Base-by-base conservation (phyloP, 352 stramenopile species). In the Blastocystis sp. region DNA sequence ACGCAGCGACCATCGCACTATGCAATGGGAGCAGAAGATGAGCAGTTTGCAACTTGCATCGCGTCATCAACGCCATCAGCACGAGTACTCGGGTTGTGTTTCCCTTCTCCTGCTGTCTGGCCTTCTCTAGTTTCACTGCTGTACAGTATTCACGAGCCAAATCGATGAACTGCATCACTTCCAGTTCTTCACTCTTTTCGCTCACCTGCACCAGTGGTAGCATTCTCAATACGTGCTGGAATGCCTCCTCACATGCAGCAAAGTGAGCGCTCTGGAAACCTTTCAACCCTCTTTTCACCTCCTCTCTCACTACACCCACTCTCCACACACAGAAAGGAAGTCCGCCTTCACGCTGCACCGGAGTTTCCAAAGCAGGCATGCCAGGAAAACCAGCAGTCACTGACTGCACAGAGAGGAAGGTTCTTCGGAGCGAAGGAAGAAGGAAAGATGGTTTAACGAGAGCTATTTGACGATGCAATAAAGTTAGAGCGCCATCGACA, bases 181-280 rank as follows among this genome's bases (percentile, higher is more conserved):
- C 75, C 2, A 94, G 94, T 3, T 94, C 95, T 90, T 98, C 96
- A 79, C 94, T 92, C 80, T 95, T 94, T 39, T 92, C 96, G 43
- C 95, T 94, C 20, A 97, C 95, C 45, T 97, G 93, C 50, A 98
- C 92, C 56, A 99, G 93, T 55, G 97, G 97, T 90, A 99, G 97
- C 76, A 95, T 92, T 59, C 94, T 92, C 59, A 99, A 90, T 50
- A 99, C 97, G 82, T 93, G 91, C 79, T 94, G 89, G 90, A 98
- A 98, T 9, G 94, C 84, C 55, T 91, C 93, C 91, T 95, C 95
- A 20, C 97, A 94, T 54, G 98, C 96, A 41, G 95, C 94, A 91
- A 99, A 99, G 92, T 98, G 98, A 90, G 96, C 97, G 55, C 93
- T 94, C 66, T 97, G 97, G 91, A 99, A 99, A 68, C 94, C 93